phyloP scores from a whole-genome alignment of 495 filamentous ascomycete genomes.

The Lophium mytilinum region DNA sequence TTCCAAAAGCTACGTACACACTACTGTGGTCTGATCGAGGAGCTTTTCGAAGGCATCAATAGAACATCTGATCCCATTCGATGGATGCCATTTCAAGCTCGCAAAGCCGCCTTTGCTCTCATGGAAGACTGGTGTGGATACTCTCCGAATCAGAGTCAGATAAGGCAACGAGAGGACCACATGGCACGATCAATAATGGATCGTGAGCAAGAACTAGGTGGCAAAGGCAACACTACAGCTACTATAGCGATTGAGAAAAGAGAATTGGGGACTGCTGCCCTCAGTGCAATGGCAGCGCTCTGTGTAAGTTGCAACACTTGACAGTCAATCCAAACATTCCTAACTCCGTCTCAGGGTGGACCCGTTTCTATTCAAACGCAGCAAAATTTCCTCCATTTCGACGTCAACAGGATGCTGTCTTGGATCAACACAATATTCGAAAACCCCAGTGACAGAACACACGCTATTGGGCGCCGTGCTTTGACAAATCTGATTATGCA shows the following conservation, averaged over 20 bases:
- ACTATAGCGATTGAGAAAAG: conserved; percentile 95
- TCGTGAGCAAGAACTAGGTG: conserved; percentile 56
- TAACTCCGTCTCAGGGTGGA: conserved; percentile 47
- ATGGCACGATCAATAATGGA: conserved; percentile 75
- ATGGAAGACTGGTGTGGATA: conserved; percentile 99
- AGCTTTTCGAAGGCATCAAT: conserved; percentile 85
- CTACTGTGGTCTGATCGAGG: conserved; percentile 89
- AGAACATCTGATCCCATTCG: conserved; percentile 74
- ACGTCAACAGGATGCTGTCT: conserved; percentile 80
- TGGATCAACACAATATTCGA: conserved; percentile 96
- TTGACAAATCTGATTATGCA: conserved; percentile 85
- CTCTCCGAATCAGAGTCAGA: conserved; percentile 80
- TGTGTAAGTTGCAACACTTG: conserved; percentile 50
- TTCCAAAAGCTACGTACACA: conserved; percentile 87
- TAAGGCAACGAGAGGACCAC: conserved; percentile 73
- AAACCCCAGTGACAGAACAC: conserved; percentile 77
- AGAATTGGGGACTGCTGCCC: conserved; percentile 78
- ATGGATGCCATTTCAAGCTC: conserved; percentile 93
- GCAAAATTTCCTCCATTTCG: conserved; percentile 75
- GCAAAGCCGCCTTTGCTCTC: conserved; percentile 85
- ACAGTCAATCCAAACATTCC: not conserved
- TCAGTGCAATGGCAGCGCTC: conserved; percentile 91
- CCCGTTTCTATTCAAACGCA: conserved; percentile 84
- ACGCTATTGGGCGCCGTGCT: conserved; percentile 82
- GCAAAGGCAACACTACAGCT: conserved; percentile 67